These are phyloP conservation scores for Clarireedia sp. DNA, from an alignment of 2,329 filamentous ascomycete genomes.

Conservation along the genomic window DNA sequence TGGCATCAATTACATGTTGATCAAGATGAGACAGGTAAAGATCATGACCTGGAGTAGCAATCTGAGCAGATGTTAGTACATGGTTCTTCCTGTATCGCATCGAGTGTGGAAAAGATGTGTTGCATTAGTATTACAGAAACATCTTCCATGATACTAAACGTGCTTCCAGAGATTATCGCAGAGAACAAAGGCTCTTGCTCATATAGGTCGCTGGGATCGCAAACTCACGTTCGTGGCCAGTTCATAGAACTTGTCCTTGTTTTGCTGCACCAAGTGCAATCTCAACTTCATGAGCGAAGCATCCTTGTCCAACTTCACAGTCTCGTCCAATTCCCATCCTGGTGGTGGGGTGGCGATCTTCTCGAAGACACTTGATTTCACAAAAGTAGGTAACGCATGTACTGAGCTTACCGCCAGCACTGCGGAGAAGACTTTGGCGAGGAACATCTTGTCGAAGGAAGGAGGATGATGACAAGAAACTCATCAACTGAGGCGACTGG, in stretches of 20 bases:
- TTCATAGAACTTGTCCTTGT: conserved; percentile 27
- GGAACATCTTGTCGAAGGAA: conserved; percentile 8
- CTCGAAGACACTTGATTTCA: conserved; percentile 21
- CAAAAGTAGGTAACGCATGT: conserved; percentile 3
- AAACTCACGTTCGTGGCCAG: conserved; percentile 24
- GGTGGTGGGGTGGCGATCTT: conserved; percentile 19
- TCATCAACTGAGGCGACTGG: background rate
- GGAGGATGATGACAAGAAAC: conserved; percentile 1
- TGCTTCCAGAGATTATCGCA: too few species aligned
- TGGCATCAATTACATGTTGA: conserved; percentile 41
- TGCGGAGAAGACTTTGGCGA: conserved; percentile 6
- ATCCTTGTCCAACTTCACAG: conserved; percentile 21
- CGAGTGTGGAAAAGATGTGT: background rate
- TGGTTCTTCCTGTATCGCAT: too few species aligned
- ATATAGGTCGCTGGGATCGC: too few species aligned
- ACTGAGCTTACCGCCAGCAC: conserved; percentile 5
- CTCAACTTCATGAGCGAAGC: conserved; percentile 19
- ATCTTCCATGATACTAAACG: too few species aligned
- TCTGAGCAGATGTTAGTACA: conserved; percentile 16
- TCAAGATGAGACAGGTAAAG: conserved; percentile 48
- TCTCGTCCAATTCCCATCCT: conserved; percentile 22
- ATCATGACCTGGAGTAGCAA: conserved; percentile 38
- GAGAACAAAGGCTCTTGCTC: too few species aligned
- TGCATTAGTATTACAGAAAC: too few species aligned
- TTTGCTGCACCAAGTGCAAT: conserved; percentile 24